A percentile compares a stretch with the other conserved stretches of the same genome.
phyloP scores from a whole-genome alignment of 768 basidiomycete species.

The Peribolospora kevripleyi region DNA sequence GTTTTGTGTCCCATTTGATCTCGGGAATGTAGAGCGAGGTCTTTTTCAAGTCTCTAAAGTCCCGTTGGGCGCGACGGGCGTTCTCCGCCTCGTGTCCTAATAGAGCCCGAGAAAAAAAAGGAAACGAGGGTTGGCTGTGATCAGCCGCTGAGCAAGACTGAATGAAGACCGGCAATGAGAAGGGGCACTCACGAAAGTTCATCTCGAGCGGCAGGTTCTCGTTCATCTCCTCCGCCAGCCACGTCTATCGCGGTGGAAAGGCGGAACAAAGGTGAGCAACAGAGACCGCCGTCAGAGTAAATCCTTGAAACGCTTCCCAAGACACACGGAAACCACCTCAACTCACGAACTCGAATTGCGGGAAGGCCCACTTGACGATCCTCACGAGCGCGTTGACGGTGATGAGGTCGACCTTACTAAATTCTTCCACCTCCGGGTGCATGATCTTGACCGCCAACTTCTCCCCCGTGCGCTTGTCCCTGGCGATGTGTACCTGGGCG shows the following conservation, averaged over 20 bases:
- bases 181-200: constrained; percentile 36
- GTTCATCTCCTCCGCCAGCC: constrained; percentile 83
- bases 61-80: constrained; percentile 39
- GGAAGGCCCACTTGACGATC: constrained; percentile 79
- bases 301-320: background rate
- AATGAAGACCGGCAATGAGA: background rate
- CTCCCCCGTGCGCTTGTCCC: constrained; percentile 41
- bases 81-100: constrained; percentile 57
- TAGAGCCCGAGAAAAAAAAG: background rate
- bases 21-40: constrained; percentile 58
- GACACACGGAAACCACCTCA: constrained; percentile 8
- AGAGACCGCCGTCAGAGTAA: too few species aligned
- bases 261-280: too few species aligned
- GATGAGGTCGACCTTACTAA: constrained; percentile 48
- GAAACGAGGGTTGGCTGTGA: background rate
- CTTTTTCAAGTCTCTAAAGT: constrained; percentile 45
- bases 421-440: constrained; percentile 82
- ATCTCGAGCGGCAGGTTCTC: constrained; percentile 76
- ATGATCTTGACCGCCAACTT: constrained; percentile 62
- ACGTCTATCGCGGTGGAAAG: constrained; percentile 23
- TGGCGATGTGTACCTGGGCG: constrained; percentile 81
- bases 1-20: constrained; percentile 52
- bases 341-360: constrained; percentile 57
- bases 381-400: constrained; percentile 24
- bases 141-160: too few species aligned